These are phyloP conservation scores for Pseudogymnoascus sp. DNA, from an alignment of 2,329 filamentous ascomycete genomes.

Conservation along the genomic window DNA sequence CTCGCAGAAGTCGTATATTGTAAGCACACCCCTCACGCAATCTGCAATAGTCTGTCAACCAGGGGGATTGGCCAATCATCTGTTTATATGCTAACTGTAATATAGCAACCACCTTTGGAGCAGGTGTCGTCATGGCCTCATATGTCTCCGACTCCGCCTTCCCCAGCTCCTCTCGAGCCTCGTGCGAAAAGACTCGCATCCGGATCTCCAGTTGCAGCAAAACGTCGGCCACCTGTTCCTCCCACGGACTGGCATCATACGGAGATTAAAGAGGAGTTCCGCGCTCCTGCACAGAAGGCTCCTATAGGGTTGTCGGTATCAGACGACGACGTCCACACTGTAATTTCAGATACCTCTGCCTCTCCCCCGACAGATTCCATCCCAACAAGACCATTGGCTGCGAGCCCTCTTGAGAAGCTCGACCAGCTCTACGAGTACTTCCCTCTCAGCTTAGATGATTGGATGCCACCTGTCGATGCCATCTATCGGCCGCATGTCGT, in stretches of 20 bases:
- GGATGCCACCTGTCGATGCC: constrained; percentile 84
- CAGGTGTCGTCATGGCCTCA: constrained; percentile 5
- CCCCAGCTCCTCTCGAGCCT: constrained; percentile 4
- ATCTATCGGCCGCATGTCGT: constrained; percentile 90
- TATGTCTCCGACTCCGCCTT: constrained; percentile 23
- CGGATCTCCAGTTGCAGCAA: neutral
- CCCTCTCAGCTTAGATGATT: constrained; percentile 82
- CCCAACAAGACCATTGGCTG: neutral
- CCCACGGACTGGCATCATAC: neutral
- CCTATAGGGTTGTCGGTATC: constrained; percentile 49
- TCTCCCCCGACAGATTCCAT: neutral
- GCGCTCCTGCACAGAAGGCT: constrained; percentile 24
- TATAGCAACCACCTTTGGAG: constrained; percentile 22
- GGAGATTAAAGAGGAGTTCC: constrained; percentile 7
- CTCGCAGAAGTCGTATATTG: constrained; percentile 24
- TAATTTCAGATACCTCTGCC: constrained; percentile 23
- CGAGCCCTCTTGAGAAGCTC: neutral
- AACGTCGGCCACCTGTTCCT: constrained; percentile 1
- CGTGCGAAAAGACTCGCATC: neutral
- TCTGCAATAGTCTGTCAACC: neutral
- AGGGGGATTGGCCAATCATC: constrained; percentile 1
- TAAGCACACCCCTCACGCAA: constrained; percentile 13
- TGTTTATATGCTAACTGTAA: neutral
- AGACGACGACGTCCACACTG: constrained; percentile 50
- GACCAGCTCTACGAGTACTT: constrained; percentile 79